A percentile compares a stretch with the other conserved stretches of the same genome.
Conservation (phyloP, 176 grass and related monocot genomes). For the Avena sativa region DNA sequence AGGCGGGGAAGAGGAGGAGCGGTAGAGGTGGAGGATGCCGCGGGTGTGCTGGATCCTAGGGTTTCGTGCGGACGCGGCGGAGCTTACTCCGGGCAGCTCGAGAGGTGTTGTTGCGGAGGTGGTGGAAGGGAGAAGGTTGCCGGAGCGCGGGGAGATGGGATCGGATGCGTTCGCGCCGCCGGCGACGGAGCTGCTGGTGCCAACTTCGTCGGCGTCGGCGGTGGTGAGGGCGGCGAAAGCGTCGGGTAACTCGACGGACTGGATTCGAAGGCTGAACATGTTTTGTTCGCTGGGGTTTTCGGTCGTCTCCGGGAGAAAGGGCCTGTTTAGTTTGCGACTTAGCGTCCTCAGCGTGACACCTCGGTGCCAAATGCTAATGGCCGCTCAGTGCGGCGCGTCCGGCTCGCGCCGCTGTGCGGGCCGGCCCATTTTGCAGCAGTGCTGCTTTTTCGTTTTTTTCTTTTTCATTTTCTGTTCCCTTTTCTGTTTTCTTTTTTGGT, state of each 20-base stretch:
- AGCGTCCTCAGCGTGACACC: no score
- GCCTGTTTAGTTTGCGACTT: no score
- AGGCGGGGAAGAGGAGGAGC: constrained; percentile 44
- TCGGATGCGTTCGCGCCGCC: neutral
- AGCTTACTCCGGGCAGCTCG: constrained; percentile 46
- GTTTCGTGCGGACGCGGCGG: constrained; percentile 39
- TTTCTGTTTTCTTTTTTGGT: no score
- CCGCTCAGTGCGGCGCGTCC: no score
- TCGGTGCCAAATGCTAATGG: no score
- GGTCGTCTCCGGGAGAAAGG: neutral
- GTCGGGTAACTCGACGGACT: constrained; percentile 58
- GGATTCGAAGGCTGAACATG: constrained; percentile 83
- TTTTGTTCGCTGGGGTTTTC: constrained; percentile 36
- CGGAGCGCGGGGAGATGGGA: constrained; percentile 1
- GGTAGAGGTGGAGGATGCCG: constrained; percentile 84
- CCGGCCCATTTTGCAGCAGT: no score
- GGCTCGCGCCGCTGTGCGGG: no score
- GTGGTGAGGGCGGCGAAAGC: constrained; percentile 15
- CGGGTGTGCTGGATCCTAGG: constrained; percentile 68
- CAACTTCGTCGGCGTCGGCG: constrained; percentile 37
- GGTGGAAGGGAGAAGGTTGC: constrained; percentile 17
- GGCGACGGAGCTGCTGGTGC: constrained; percentile 36
- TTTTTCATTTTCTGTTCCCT: no score
- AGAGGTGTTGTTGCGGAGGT: constrained; percentile 29
- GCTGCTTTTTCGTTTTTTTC: no score